Evolutionary conservation across 257 asterid species (phyloP).

Genomic region (Apocynum venetum): DNA sequence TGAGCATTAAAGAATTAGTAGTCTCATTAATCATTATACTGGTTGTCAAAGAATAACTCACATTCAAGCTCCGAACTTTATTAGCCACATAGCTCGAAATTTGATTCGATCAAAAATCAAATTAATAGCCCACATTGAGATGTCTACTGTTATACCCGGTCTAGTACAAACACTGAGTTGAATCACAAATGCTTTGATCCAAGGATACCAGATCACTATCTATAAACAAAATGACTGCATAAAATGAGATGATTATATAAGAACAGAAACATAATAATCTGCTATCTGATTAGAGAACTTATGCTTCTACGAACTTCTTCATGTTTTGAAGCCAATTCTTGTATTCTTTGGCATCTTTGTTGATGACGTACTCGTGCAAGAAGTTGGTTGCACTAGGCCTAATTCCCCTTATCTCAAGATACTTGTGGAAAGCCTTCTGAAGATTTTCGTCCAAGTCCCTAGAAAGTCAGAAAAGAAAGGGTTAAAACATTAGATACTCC

Average conservation of each 20-base stretch:
- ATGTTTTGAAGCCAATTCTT: conserved; percentile 66
- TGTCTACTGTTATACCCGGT: background rate
- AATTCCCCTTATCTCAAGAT: conserved; percentile 80
- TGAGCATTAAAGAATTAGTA: too few relatives aligned
- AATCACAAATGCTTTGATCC: background rate
- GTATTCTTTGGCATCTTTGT: conserved; percentile 73
- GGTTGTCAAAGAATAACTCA: too few relatives aligned
- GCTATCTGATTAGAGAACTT: background rate
- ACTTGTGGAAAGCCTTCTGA: conserved; percentile 94
- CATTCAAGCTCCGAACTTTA: background rate
- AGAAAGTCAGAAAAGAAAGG: background rate
- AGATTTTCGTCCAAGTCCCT: conserved; percentile 93
- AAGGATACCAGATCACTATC: background rate
- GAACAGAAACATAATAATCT: background rate
- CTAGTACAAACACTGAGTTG: background rate
- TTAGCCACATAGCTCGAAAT: background rate
- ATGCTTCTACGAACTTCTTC: conserved; percentile 61
- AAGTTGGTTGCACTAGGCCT: conserved; percentile 73
- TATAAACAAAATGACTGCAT: background rate
- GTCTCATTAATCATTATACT: too few relatives aligned
- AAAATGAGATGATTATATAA: background rate
- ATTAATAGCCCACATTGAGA: background rate
- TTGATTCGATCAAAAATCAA: background rate
- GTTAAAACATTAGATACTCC: background rate
- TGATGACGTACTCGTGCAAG: conserved; percentile 78